Conservation (phyloP, 306 rosid genomes). For the Clitoria ternatea region DNA sequence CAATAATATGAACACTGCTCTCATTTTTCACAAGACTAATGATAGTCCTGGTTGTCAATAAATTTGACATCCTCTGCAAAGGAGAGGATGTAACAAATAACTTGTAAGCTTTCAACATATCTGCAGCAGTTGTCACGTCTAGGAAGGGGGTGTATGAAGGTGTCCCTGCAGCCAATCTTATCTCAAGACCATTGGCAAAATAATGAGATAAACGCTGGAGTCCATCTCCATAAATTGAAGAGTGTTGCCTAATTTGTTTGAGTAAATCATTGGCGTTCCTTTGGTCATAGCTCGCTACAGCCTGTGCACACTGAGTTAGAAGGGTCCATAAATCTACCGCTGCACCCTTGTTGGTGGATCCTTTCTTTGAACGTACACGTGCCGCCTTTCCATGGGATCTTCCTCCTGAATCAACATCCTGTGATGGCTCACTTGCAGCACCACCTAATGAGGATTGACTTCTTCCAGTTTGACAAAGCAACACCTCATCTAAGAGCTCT, state of each 20-base stretch:
- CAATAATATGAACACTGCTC: slow-evolving; percentile 52
- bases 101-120: slow-evolving; percentile 55
- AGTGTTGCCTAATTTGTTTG: slow-evolving; percentile 56
- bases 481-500: slow-evolving; percentile 43
- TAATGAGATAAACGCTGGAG: slow-evolving; percentile 65
- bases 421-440: slow-evolving; percentile 9
- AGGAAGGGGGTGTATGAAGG: slow-evolving; percentile 31
- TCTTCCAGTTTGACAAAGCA: slow-evolving; percentile 20
- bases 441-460: not conserved
- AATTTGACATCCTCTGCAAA: slow-evolving; percentile 50
- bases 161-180: slow-evolving; percentile 46
- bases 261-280: slow-evolving; percentile 53
- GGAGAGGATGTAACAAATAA: slow-evolving; percentile 47
- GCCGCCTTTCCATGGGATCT: slow-evolving; percentile 24
- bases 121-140: slow-evolving; percentile 41
- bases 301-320: slow-evolving; percentile 71
- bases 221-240: slow-evolving; percentile 60
- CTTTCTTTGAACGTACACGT: slow-evolving; percentile 41
- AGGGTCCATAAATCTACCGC: slow-evolving; percentile 60
- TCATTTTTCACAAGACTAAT: slow-evolving; percentile 33
- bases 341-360: not conserved
- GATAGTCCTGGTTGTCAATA: slow-evolving; percentile 39
- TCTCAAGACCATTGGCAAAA: slow-evolving; percentile 61
- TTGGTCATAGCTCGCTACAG: slow-evolving; percentile 58
- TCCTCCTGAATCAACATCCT: slow-evolving; percentile 12